phyloP scores from a whole-genome alignment of 305 asterid species.

The Plantago coronopus region DNA sequence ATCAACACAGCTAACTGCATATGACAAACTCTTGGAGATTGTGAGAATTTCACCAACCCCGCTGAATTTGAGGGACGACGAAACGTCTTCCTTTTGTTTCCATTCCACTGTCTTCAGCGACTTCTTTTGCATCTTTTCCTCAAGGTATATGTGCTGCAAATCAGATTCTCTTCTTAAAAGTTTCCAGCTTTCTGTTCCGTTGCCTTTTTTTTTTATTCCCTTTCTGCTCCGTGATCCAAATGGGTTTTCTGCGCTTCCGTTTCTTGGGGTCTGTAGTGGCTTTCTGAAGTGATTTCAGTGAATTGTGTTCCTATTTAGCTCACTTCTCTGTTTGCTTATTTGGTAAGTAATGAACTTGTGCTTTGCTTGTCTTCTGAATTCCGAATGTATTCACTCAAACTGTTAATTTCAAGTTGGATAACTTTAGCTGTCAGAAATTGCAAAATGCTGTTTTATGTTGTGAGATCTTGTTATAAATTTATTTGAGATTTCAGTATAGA shows the following conservation, averaged over 20 bases:
- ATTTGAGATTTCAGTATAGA: conserved; percentile 21
- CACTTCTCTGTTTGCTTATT: background rate
- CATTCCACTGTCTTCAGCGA: background rate
- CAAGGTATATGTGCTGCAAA: conserved; percentile 6
- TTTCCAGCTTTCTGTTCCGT: background rate
- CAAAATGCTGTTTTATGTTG: conserved; percentile 7
- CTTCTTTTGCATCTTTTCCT: background rate
- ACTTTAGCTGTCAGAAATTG: conserved; percentile 1
- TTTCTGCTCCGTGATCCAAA: conserved; percentile 1
- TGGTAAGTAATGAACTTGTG: conserved; percentile 1
- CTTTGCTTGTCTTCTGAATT: background rate
- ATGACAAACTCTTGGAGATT: conserved; percentile 2
- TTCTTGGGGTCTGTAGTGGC: background rate
- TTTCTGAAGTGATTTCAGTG: background rate
- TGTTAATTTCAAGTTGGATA: no score
- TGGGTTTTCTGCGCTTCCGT: conserved; percentile 2
- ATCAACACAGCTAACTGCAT: background rate
- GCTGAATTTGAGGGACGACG: conserved; percentile 6
- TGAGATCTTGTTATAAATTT: conserved; percentile 20
- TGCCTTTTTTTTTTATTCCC: background rate
- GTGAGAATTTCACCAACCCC: background rate
- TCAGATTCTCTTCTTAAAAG: background rate
- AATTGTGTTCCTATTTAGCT: background rate
- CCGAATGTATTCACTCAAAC: no score
- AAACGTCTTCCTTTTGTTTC: background rate